phyloP scores from a whole-genome alignment of 2,329 filamentous ascomycete species.

The Tolypocladium pustulatum region DNA sequence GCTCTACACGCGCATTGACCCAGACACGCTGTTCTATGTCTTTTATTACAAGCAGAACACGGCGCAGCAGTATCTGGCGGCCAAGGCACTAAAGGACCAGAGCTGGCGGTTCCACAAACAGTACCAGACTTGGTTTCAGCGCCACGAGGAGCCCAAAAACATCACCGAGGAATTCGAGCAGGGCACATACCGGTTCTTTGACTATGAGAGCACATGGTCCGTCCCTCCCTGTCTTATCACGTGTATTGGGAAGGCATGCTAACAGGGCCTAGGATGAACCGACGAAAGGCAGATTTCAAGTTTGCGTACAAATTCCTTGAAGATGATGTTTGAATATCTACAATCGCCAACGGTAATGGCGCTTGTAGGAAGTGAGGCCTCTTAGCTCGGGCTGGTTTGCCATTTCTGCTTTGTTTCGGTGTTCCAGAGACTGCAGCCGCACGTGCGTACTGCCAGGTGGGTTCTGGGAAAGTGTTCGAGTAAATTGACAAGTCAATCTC shows the following conservation, averaged over 20 bases:
- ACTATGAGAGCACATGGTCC: constrained; percentile 98
- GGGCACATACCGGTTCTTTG: constrained; percentile 97
- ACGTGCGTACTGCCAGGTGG: not conserved
- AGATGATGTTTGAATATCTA: constrained; percentile 47
- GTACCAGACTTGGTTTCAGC: constrained; percentile 98
- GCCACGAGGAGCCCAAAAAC: constrained; percentile 95
- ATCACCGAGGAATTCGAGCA: constrained; percentile 99
- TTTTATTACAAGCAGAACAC: constrained; percentile 98
- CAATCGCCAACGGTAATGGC: not conserved
- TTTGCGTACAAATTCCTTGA: constrained; percentile 97
- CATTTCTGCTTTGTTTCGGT: not conserved
- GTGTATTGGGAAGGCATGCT: constrained; percentile 1
- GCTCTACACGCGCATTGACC: constrained; percentile 81
- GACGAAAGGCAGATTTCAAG: constrained; percentile 94
- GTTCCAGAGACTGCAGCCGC: not conserved
- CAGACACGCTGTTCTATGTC: constrained; percentile 94
- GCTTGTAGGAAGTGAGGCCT: not conserved
- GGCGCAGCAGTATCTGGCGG: constrained; percentile 89
- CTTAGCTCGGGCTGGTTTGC: not conserved
- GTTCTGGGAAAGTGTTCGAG: not conserved
- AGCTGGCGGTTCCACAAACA: constrained; percentile 99
- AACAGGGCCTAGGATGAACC: constrained; percentile 75
- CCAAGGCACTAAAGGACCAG: constrained; percentile 94
- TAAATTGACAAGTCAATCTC: not conserved
- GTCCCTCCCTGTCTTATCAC: constrained; percentile 16